Conservation (phyloP, 2,329 filamentous ascomycete species). For the Sclerotinia trifoliorum region DNA sequence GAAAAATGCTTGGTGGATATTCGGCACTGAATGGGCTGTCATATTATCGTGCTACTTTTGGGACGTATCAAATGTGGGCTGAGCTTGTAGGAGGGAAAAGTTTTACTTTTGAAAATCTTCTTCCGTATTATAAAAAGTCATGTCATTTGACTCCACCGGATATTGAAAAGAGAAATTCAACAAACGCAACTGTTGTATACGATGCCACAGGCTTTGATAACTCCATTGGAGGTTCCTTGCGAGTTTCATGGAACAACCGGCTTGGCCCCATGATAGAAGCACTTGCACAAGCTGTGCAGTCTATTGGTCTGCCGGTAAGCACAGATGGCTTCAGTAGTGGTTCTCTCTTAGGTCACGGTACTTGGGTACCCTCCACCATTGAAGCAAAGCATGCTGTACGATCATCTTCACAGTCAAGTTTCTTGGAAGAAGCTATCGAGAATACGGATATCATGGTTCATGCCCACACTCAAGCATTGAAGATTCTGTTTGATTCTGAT, state of each 20-base stretch:
- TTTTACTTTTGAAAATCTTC: conserved; percentile 49
- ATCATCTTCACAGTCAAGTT: conserved; percentile 24
- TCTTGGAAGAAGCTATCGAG: conserved; percentile 11
- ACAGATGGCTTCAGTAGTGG: conserved; percentile 31
- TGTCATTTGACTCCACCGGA: conserved; percentile 31
- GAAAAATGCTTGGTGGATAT: conserved; percentile 41
- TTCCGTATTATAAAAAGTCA: conserved; percentile 47
- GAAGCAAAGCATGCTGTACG: conserved; percentile 23
- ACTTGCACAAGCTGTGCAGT: conserved; percentile 24
- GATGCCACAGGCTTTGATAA: conserved; percentile 38
- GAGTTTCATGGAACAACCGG: conserved; percentile 46
- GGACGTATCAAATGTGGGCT: conserved; percentile 46
- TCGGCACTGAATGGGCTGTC: conserved; percentile 25
- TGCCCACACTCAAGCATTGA: conserved; percentile 13
- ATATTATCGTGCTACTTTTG: conserved; percentile 21
- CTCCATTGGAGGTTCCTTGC: conserved; percentile 40
- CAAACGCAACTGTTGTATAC: conserved; percentile 3
- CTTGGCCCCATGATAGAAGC: conserved; percentile 24
- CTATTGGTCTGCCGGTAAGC: conserved; percentile 25
- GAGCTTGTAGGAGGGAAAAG: conserved; percentile 43
- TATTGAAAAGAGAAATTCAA: conserved; percentile 27
- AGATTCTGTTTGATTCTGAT: conserved; percentile 15
- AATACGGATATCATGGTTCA: conserved; percentile 13
- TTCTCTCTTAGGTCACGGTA: conserved; percentile 21
- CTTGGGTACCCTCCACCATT: conserved; percentile 26